A percentile compares a stretch with the other conserved stretches of the same genome.
Evolutionary conservation across 352 stramenopile species (phyloP).

Genomic region (Pythium sp.): DNA sequence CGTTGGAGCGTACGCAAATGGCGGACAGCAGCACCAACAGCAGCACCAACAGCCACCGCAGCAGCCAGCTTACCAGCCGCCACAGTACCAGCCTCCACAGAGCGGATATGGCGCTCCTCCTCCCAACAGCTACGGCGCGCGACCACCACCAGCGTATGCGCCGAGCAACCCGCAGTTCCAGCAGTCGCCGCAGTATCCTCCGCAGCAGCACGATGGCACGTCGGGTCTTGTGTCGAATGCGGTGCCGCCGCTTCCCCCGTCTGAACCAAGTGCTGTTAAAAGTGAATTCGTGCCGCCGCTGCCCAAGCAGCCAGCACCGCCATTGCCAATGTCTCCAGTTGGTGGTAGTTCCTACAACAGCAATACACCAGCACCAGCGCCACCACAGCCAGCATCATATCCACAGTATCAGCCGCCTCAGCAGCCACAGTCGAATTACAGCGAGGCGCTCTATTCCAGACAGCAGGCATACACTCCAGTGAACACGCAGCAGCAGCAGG

Average conservation of each 20-base stretch:
- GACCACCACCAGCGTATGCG: slow-evolving; percentile 2
- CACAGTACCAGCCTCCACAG: slow-evolving; percentile 6
- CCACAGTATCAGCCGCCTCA: slow-evolving; percentile 12
- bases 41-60: slow-evolving; percentile 10
- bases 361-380: neutral
- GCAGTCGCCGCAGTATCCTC: neutral
- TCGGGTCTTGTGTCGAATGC: neutral
- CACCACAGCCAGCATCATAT: slow-evolving; percentile 1
- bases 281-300: slow-evolving; percentile 9
- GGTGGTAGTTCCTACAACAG: neutral
- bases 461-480: slow-evolving; percentile 41
- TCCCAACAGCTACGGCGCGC: neutral
- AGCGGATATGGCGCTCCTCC: neutral
- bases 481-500: neutral
- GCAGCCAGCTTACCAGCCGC: slow-evolving; percentile 6
- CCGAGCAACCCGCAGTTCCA: slow-evolving; percentile 3
- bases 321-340: neutral
- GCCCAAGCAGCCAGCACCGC: slow-evolving; percentile 9
- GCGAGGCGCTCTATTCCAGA: slow-evolving; percentile 31
- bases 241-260: slow-evolving; percentile 1
- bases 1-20: slow-evolving; percentile 6
- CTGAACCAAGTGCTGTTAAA: neutral
- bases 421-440: slow-evolving; percentile 24
- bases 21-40: slow-evolving; percentile 8
- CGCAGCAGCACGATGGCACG: neutral